These are phyloP conservation scores for Phymatotrichopsis omnivora DNA, from an alignment of 2,329 filamentous ascomycete genomes.

Conservation along the genomic window DNA sequence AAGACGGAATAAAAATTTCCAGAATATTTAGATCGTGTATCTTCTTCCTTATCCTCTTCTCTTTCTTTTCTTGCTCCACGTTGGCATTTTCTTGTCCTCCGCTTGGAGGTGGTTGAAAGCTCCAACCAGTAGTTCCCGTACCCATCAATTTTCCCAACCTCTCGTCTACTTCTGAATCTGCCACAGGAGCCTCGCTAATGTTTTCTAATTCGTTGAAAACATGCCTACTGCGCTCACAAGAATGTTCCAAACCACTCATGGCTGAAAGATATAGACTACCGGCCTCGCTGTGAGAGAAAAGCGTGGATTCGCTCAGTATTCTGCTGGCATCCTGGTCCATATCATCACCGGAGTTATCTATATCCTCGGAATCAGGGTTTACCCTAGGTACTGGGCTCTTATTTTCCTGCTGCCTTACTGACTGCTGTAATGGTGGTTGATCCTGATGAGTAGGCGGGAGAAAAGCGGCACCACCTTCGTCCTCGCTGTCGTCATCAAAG, in stretches of 20 bases:
- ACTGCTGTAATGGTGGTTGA: background rate
- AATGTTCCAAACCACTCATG: too few species aligned
- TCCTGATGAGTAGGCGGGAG: background rate
- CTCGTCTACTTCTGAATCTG: too few species aligned
- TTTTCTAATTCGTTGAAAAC: too few species aligned
- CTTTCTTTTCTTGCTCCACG: too few species aligned
- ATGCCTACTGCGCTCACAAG: too few species aligned
- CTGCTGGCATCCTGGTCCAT: constrained; percentile 33
- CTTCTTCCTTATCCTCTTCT: constrained; percentile 32
- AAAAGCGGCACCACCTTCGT: constrained; percentile 24
- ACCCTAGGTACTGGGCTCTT: background rate
- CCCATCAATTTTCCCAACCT: too few species aligned
- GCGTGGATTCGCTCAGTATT: constrained; percentile 54
- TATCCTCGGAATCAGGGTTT: background rate
- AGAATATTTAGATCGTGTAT: constrained; percentile 35
- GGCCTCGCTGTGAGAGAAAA: constrained; percentile 70
- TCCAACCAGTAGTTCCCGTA: too few species aligned
- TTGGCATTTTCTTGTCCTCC: too few species aligned
- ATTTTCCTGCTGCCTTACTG: background rate
- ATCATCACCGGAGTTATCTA: constrained; percentile 20
- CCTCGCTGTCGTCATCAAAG: constrained; percentile 19
- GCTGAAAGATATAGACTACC: constrained; percentile 61
- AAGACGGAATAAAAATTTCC: constrained; percentile 33
- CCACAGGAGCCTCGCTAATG: too few species aligned
- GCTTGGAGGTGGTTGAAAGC: too few species aligned